Conservation (phyloP, 768 basidiomycete species). For the Rhizopogon salebrosus region DNA sequence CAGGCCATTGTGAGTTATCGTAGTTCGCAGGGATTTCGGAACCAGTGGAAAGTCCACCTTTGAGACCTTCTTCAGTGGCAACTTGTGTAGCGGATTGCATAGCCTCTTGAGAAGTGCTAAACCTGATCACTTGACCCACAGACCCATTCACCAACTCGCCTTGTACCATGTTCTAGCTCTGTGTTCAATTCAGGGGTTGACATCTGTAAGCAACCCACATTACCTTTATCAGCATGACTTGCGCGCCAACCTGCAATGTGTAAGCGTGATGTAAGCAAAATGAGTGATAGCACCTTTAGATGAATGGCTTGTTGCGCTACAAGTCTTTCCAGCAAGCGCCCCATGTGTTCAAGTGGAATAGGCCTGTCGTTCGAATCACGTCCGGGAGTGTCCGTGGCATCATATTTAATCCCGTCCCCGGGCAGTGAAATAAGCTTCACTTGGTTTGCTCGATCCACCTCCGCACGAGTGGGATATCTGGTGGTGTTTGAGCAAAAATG, state of each 20-base stretch:
- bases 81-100: constrained; percentile 30
- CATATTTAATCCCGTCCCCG: constrained; percentile 34
- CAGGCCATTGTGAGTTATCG: constrained; percentile 45
- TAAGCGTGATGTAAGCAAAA: neutral
- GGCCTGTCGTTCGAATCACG: constrained; percentile 36
- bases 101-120: constrained; percentile 41
- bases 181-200: neutral
- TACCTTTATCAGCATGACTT: constrained; percentile 82
- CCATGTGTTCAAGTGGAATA: constrained; percentile 34
- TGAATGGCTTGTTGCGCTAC: constrained; percentile 44
- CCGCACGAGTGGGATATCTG: constrained; percentile 64
- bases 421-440: constrained; percentile 41
- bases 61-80: constrained; percentile 29
- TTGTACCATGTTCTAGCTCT: constrained; percentile 57
- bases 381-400: constrained; percentile 42
- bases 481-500: neutral
- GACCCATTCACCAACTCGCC: constrained; percentile 70
- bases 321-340: constrained; percentile 50
- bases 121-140: constrained; percentile 49
- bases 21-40: constrained; percentile 19
- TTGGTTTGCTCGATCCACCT: constrained; percentile 70
- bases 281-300: constrained; percentile 39
- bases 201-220: neutral
- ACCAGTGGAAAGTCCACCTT: constrained; percentile 8
- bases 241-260: constrained; percentile 59